These are phyloP conservation scores for Amanita rubescens DNA, from an alignment of 768 basidiomycete species.

Conservation along the genomic window DNA sequence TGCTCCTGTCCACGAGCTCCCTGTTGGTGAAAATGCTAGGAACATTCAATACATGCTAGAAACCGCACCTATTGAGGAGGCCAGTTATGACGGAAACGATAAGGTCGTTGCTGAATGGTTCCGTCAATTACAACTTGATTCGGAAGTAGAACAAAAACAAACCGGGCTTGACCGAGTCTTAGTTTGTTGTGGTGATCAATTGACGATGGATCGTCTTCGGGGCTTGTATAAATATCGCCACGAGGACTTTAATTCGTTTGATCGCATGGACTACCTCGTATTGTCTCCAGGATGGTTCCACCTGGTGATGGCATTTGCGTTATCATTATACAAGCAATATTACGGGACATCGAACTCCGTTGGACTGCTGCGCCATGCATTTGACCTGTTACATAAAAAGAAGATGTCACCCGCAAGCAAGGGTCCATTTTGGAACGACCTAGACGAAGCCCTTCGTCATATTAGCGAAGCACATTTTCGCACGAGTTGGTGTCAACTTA, in stretches of 20 bases:
- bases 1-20: too few species aligned
- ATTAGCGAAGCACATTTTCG: conserved; percentile 30
- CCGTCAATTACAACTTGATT: conserved; percentile 18
- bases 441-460: conserved; percentile 28
- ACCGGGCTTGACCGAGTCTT: conserved; percentile 19
- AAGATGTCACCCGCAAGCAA: conserved; percentile 18
- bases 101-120: conserved; percentile 24
- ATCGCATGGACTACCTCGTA: conserved; percentile 28
- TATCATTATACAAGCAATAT: conserved; percentile 35
- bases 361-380: conserved; percentile 21
- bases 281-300: conserved; percentile 35
- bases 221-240: conserved; percentile 26
- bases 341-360: conserved; percentile 21
- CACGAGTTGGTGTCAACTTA: conserved; percentile 13
- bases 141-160: conserved; percentile 14
- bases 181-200: conserved; percentile 27
- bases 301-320: conserved; percentile 29
- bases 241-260: conserved; percentile 32
- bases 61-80: conserved; percentile 28
- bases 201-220: conserved; percentile 30
- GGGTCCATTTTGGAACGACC: conserved; percentile 27
- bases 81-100: conserved; percentile 30
- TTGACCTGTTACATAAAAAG: conserved; percentile 23
- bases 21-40: neutral
- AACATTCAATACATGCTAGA: conserved; percentile 29